Evolutionary conservation across 495 filamentous ascomycete genomes (phyloP), one percentile per base, ranked within the genome.

Genomic region (Xylaria curta): DNA sequence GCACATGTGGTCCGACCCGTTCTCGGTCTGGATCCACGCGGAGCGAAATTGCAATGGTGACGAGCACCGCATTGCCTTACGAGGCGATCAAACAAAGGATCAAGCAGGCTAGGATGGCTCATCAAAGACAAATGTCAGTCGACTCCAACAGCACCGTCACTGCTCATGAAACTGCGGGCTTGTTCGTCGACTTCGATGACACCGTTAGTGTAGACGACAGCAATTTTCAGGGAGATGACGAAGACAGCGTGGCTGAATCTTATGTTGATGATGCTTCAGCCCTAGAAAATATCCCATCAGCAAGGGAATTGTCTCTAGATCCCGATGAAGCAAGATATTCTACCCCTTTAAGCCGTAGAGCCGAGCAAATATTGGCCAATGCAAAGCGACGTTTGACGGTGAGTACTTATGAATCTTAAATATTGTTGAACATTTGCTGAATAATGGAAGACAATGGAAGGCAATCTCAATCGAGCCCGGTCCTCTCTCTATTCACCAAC

Each of bases 331-430:
- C 51, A 38, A 72, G 71, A 47, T 88, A 90, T 73, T 92, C 93
- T 33, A 91, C 90, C 58, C 89, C 87, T 15, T 90, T 97, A 78
- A 96, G 93, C 76, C 90, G 90, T 71, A 87, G 93, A 75, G 94
- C 94, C 13, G 94, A 97, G 79, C 84, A 92, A 70, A 97, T 97
- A 78, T 84, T 97, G 54, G 93, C 93, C 46, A 97, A 97, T 82
- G 94, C 94, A 38, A 97, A 97, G 82, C 91, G 88, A 79, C 87
- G 94, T 74, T 82, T 97, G 53, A 94, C 92, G 80, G 94, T 97
- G 86, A 80, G 93, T 81, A 6, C 24, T 60, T 62, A 63, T 28
- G 47, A 58, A n/a, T 53, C 36, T 53, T 19, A 9, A 64, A 61
- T 66, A 40, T 24, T 17, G 21, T 49, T 42, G 42, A 28, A 33